These are phyloP conservation scores for Adansonia madagascariensis DNA, from an alignment of 441 rosid species.

Conservation along the genomic window DNA sequence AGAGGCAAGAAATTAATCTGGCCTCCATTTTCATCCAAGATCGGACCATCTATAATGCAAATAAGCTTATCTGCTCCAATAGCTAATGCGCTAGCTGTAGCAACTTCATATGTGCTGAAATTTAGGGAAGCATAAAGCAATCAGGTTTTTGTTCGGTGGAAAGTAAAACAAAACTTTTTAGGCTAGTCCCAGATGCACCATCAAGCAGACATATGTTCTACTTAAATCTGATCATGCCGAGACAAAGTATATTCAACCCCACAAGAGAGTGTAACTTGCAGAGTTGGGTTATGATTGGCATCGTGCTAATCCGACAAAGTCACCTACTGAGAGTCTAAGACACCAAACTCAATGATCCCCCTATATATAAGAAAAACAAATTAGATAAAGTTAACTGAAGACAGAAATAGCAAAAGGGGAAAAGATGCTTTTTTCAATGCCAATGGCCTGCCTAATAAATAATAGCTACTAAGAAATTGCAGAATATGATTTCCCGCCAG, in stretches of 20 bases:
- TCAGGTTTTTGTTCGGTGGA: background rate
- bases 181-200: background rate
- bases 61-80: slow-evolving; percentile 95
- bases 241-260: slow-evolving; percentile 3
- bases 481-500: background rate
- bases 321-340: background rate
- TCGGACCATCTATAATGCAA: slow-evolving; percentile 85
- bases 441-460: background rate
- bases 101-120: slow-evolving; percentile 94
- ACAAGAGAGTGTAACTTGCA: slow-evolving; percentile 9
- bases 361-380: background rate
- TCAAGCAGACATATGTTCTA: background rate
- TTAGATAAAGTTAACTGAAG: background rate
- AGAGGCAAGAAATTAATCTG: slow-evolving; percentile 83
- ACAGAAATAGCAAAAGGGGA: background rate
- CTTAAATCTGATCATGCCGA: background rate
- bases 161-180: background rate
- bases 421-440: background rate
- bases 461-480: background rate
- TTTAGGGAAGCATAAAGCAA: slow-evolving; percentile 22
- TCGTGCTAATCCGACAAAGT: background rate
- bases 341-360: slow-evolving; percentile 8
- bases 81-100: slow-evolving; percentile 94
- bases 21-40: slow-evolving; percentile 76
- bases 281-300: background rate